Evolutionary conservation across 495 filamentous ascomycete species (phyloP), one percentile per base, ranked within the genome.

Genomic region (Massariosphaeria phaeospora): DNA sequence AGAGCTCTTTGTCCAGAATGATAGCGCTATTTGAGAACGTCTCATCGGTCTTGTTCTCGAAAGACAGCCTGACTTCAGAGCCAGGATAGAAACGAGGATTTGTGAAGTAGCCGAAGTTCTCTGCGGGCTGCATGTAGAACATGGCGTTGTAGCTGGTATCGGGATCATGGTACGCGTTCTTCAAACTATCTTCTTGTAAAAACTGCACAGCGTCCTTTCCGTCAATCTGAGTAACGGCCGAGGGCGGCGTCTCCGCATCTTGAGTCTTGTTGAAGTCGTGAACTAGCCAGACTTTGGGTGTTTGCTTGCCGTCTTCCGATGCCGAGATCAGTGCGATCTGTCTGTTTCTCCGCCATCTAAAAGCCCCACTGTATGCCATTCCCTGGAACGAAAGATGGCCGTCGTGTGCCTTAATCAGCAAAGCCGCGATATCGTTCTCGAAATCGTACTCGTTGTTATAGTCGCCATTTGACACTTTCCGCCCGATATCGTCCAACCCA

Each of bases 401-500:
- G 49, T 67, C 65, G 39, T 67, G 57, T 1, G 63, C 63, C 51
- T 57, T 52, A 3, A 23, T 39, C 0, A 64, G 21, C 23, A 64
- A 26, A 5, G 15, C 23, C 21, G 61, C 51, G 26, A 69, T 57
- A 54, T 66, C 65, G 12, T 54, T 40, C 40, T 67, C 65, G 31
- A 69, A 67, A 12, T 54, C 55, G 44, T 61, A 60, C 41, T 67
- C 62, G 53, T 65, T 64, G 1, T 43, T 25, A 43, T 67, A 69
- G 23, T 43, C 34, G 3, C 59, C 53, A 11, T 31, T 42, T 10
- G 39, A 11, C 18, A 69, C 58, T 10, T 67, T 65, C 3, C 15
- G 52, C 23, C 52, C n/a, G 11, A 67, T 66, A 13, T 51, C 54
- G 24, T 67, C 44, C 2, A 69, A 33, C 4, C 55, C 57, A 4